Evolutionary conservation across 345 rosid genomes (phyloP), one percentile per base, ranked within the genome.

Genomic region (Hibiscus mutabilis): DNA sequence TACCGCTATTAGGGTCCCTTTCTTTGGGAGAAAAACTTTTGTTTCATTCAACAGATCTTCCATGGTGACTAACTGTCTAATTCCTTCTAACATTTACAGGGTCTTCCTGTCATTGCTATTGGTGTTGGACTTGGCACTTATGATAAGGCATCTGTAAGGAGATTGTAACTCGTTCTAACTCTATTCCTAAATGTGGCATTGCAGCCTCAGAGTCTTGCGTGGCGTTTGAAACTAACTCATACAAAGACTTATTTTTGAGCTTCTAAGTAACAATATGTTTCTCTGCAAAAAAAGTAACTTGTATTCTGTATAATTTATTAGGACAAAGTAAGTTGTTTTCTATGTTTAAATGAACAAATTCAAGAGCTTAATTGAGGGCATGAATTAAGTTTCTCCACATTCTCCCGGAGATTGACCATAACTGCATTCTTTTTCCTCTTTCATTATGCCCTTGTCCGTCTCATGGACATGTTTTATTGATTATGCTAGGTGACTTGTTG

Each of bases 71-170:
- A 64, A 59, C 31, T 57, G 24, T 5, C 42, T 37, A n/a, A 35
- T 46, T 15, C 5, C 12, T 73, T 70, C 31, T 35, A 21, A 49
- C 18, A 27, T 60, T 42, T 62, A 31, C 76, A 96, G 99, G 99
- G 99, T 66, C 91, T 80, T 80, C 99, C 99, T 68, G 90, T 96
- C 72, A 83, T 92, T 79, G 98, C 93, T 35, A 3, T 81, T 59
- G 97, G 99, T 61, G 89, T 82, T 79, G 99, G 98, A 79, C 91
- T 85, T 68, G 92, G 99, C 87, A 88, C 95, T 74, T 91, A 67
- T 76, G 98, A 96, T 81, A 90, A 85, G 82, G 98, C 99, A 78
- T 91, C 98, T 16, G 99, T 96, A 82, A 89, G 91, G 61, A 78
- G 60, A 42, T 19, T 4, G 24, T 42, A 25, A 14, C 10, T 72